Percentiles rank a stretch among this genome's conserved stretches.
These are phyloP conservation scores for Eucalyptus victrix DNA, from an alignment of 345 rosid species.

Conservation along the genomic window DNA sequence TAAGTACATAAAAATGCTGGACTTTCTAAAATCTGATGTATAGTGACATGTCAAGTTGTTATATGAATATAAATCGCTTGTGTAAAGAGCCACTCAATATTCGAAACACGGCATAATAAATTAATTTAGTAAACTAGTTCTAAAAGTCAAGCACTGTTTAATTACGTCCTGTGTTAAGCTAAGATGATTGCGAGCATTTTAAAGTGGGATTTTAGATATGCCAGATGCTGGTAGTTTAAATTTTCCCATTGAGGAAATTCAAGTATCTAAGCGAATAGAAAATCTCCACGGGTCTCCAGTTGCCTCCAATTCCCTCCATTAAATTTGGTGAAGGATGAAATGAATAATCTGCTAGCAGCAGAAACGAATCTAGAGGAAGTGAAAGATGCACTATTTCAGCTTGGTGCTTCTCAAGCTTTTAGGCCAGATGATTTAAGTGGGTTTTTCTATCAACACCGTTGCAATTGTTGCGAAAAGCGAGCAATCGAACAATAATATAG, in stretches of 20 bases:
- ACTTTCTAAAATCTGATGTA: not conserved
- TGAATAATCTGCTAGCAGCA: no score
- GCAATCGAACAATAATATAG: no score
- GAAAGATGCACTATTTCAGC: no score
- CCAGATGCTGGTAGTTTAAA: not conserved
- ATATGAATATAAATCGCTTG: not conserved
- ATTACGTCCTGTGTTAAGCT: not conserved
- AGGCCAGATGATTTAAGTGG: no score
- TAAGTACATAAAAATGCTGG: not conserved
- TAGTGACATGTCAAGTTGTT: not conserved
- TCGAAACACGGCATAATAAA: not conserved
- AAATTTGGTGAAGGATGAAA: no score
- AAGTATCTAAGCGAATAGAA: not conserved
- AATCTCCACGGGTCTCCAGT: not conserved
- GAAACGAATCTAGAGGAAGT: no score
- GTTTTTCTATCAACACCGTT: no score
- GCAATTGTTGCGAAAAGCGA: no score
- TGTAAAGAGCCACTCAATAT: not conserved
- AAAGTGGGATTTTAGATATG: not conserved
- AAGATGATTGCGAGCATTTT: not conserved
- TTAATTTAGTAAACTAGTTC: not conserved
- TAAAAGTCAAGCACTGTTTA: not conserved
- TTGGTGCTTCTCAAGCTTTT: no score
- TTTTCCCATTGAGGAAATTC: not conserved
- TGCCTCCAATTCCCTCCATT: no score